Evolutionary conservation across 2,329 filamentous ascomycete genomes (phyloP), one percentile per base, ranked within the genome.

Genomic region (Decorospora gaudefroyi): DNA sequence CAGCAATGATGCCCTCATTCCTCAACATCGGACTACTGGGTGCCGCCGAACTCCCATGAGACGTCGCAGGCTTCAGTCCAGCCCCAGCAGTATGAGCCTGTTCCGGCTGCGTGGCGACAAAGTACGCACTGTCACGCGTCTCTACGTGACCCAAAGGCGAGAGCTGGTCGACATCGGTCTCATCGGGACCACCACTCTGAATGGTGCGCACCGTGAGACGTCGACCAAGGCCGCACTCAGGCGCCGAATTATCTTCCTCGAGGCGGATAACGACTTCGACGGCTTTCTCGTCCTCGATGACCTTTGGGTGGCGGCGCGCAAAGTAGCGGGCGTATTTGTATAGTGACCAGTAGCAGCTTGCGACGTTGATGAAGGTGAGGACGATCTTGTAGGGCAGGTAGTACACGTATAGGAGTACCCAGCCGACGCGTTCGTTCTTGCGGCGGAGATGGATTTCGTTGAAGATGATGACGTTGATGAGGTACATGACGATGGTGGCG

Each of bases 321-420:
- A 77, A 77, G 51, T 76, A 78, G 1, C 65, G 62, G 0, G 73
- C 74, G 49, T 76, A 77, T 35, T 71, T 73, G 54, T 68, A 74
- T 4, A 76, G 53, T 2, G 71, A 72, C 49, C 63, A 61, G 49
- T 62, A 64, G 43, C 55, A 58, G 46, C 61, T 65, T 21, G 55
- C 55, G 25, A 76, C 71, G 51, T 79, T 78, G 64, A 76, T 65
- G 3, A 67, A 48, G 1, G 72, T 72, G 10, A 78, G 61, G 2
- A 72, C 57, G 1, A 76, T 64, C 52, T 78, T 78, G 60, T 75
- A 67, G 18, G 70, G 69, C 6, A 45, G 41, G 51, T 77, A 78
- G 56, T 74, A 78, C 3, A 74, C 10, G 67, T 61, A 59, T 11
- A 65, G 33, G 4, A 73, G 63, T 6, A 59, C 57, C 61, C 65